Evolutionary conservation across 768 basidiomycete genomes (phyloP), one percentile per base, ranked within the genome.

Genomic region (Pleurotus tuber-regium): DNA sequence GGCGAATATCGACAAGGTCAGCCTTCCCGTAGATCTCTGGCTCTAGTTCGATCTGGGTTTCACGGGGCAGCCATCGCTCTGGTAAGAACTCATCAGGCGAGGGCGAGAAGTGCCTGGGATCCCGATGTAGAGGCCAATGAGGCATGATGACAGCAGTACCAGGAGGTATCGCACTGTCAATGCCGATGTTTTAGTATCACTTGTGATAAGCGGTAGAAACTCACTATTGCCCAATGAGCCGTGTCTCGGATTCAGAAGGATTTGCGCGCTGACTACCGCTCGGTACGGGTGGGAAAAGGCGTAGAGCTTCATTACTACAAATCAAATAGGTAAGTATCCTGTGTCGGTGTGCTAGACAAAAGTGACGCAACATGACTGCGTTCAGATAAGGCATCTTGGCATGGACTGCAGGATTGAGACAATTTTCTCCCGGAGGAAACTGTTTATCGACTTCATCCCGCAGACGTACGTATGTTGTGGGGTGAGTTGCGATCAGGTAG

Each of bases 211-310:
- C 9, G 10, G 30, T 26, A 23, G 25, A 4, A 21, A 39, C 75
- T 38, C 53, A 77, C 77, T 71, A 64, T 47, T 65, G 51, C 18
- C 75, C 76, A 8, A 77, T 61, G 5, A 60, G 24, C 70, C 74
- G 11, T 66, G 71, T 40, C 63, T 67, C 12, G 66, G 41, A 23
- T 16, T 3, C 9, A 8, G 41, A 24, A 10, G 41, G 19, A 25
- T 42, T 42, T n/a, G n/a, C n/a, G 21, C 41, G 41, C 11, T 42
- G 41, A 42, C 41, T 42, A 69, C 76, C 76, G 26, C 25, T 39
- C 4, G 89, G 63, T 5, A 75, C 62, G 0, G 76, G 68, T 26
- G 79, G 76, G 7, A 69, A 66, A 40, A 80, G 68, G 16, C 77
- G 71, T 50, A 79, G 57, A 4, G 70, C 61, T 60, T 79, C 78